Evolutionary conservation across 148 eudicot genomes (phyloP).

Genomic region (Amaranthus palmeri): DNA sequence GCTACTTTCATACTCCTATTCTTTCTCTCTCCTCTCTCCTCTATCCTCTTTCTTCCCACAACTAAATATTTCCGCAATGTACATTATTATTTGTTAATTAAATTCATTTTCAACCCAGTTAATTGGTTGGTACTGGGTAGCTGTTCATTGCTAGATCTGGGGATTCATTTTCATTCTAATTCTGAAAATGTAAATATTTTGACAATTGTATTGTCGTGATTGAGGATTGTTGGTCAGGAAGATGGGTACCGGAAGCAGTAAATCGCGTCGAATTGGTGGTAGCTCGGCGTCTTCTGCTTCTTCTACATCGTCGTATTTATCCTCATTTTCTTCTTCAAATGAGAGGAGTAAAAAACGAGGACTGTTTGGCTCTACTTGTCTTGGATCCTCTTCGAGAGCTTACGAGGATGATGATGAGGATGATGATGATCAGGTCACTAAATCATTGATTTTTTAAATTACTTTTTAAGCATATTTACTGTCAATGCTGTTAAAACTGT

Average conservation of each 20-base stretch:
- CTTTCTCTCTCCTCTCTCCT: background rate
- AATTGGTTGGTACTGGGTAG: background rate
- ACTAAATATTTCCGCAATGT: background rate
- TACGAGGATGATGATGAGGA: slow-evolving; percentile 37
- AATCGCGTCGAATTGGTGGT: slow-evolving; percentile 37
- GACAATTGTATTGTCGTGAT: slow-evolving; percentile 1
- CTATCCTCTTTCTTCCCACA: background rate
- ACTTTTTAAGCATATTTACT: background rate
- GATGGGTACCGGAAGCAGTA: slow-evolving; percentile 74
- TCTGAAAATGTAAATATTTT: background rate
- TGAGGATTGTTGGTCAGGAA: background rate
- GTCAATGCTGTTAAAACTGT: slow-evolving; percentile 9
- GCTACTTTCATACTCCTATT: slow-evolving; percentile 4
- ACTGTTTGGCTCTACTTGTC: slow-evolving; percentile 49
- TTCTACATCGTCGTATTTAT: slow-evolving; percentile 30
- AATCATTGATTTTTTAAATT: background rate
- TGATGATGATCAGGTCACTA: slow-evolving; percentile 26
- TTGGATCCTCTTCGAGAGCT: slow-evolving; percentile 44
- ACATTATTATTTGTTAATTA: background rate
- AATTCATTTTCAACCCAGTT: background rate
- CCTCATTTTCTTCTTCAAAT: slow-evolving; percentile 23
- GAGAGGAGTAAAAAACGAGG: slow-evolving; percentile 31
- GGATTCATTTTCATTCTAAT: background rate
- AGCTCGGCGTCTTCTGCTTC: slow-evolving; percentile 22
- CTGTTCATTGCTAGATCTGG: background rate